phyloP scores from a whole-genome alignment of 148 eudicot species.

The Amaranthus cruentus region DNA sequence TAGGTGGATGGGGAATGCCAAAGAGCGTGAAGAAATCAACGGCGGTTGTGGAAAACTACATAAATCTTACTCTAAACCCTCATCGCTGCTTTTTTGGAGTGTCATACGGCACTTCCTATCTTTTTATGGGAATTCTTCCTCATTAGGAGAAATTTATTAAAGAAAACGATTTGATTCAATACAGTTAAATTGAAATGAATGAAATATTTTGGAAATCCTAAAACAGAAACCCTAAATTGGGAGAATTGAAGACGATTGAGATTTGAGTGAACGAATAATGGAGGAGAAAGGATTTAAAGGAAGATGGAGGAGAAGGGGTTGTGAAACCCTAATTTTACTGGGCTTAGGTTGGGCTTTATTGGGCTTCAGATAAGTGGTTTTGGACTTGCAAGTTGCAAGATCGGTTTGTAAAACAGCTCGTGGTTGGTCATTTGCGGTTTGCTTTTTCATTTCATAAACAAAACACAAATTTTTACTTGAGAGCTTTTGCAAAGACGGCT shows the following conservation, averaged over 20 bases:
- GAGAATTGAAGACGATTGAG: not conserved
- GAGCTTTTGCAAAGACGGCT: too few species aligned
- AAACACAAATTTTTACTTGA: too few species aligned
- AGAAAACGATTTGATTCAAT: too few species aligned
- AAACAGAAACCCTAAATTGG: conserved; percentile 13
- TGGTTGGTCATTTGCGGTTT: too few species aligned
- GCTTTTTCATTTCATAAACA: too few species aligned
- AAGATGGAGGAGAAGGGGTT: not conserved
- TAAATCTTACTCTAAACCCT: conserved; percentile 5
- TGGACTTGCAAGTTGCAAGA: too few species aligned
- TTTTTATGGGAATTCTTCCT: conserved; percentile 60
- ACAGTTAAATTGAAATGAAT: not conserved
- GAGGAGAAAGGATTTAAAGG: conserved; percentile 1
- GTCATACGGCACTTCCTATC: conserved; percentile 98
- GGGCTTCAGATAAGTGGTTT: too few species aligned
- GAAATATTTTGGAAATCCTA: not conserved
- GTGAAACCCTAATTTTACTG: conserved; percentile 8
- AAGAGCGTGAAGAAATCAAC: conserved; percentile 5
- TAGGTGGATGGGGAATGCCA: conserved; percentile 10
- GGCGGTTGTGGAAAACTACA: conserved; percentile 4
- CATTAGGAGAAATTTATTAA: conserved; percentile 27
- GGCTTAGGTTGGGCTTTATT: not conserved
- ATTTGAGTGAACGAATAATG: not conserved
- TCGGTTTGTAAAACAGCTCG: too few species aligned
- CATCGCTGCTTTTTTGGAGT: conserved; percentile 37